Percentiles rank a stretch among this genome's conserved stretches.
Conservation (phyloP, 2,329 filamentous ascomycete genomes). For the Orbilia oligospora region DNA sequence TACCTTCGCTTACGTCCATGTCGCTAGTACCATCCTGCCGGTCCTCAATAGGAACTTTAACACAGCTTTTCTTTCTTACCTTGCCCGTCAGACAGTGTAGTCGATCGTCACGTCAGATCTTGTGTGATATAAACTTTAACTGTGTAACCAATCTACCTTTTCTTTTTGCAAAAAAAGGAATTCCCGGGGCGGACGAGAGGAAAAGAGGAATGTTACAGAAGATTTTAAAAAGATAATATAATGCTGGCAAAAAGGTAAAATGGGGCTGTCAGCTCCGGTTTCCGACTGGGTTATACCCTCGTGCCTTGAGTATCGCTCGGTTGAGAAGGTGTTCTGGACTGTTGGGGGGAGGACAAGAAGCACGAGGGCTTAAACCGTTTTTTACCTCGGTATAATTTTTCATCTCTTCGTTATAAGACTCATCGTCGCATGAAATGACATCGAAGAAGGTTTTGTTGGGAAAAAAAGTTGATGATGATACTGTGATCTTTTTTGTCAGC, state of each 20-base stretch:
- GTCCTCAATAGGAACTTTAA: conserved; percentile 1
- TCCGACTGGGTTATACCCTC: conserved; percentile 10
- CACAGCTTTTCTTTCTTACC: neutral
- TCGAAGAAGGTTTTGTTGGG: conserved; percentile 16
- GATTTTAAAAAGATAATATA: too few relatives aligned
- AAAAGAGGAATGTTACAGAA: conserved; percentile 3
- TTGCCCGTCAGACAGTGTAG: conserved; percentile 29
- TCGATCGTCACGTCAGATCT: conserved; percentile 50
- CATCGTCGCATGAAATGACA: neutral
- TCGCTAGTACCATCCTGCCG: conserved; percentile 46
- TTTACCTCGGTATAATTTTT: conserved; percentile 18
- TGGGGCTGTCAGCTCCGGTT: conserved; percentile 7
- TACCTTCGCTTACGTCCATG: conserved; percentile 28
- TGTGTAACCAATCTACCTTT: conserved; percentile 33
- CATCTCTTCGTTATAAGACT: neutral
- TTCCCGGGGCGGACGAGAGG: neutral
- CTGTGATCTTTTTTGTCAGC: neutral
- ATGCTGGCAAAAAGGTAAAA: neutral
- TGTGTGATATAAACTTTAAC: conserved; percentile 13
- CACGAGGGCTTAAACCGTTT: conserved; percentile 13
- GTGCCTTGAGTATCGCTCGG: conserved; percentile 19
- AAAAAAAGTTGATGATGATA: neutral
- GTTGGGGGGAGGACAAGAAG: conserved; percentile 16
- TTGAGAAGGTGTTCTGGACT: conserved; percentile 11
- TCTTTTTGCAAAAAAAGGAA: neutral